phyloP scores from a whole-genome alignment of 352 stramenopile genomes.

The Phytophthora megakarya region DNA sequence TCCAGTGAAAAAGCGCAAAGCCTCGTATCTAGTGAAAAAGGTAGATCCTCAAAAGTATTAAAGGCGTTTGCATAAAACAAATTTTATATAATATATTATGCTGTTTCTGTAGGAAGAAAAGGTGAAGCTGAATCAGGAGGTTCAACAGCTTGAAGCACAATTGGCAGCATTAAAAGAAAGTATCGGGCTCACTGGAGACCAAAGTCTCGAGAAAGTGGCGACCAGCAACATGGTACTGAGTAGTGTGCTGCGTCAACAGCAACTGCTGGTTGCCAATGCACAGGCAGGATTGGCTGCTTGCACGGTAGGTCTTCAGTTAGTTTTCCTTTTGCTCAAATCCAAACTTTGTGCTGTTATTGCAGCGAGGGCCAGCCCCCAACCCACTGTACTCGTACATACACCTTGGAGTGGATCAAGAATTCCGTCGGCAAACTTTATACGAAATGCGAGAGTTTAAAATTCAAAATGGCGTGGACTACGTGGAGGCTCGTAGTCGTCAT shows the following conservation, averaged over 20 bases:
- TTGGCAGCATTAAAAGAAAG: slow-evolving; percentile 19
- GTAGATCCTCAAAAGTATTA: slow-evolving; percentile 3
- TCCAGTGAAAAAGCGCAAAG: slow-evolving; percentile 25
- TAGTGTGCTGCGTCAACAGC: slow-evolving; percentile 24
- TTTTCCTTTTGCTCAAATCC: too few relatives aligned
- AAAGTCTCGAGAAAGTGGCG: slow-evolving; percentile 21
- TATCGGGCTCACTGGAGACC: slow-evolving; percentile 16
- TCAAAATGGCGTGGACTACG: slow-evolving; percentile 38
- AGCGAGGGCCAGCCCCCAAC: slow-evolving; percentile 17
- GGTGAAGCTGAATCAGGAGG: slow-evolving; percentile 6
- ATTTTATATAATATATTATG: too few relatives aligned
- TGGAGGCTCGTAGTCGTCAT: slow-evolving; percentile 27
- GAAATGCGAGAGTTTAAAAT: slow-evolving; percentile 39
- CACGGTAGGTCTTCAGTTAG: slow-evolving; percentile 4
- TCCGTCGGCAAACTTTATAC: slow-evolving; percentile 34
- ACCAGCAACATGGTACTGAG: slow-evolving; percentile 18
- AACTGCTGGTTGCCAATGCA: slow-evolving; percentile 15
- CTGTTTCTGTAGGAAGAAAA: slow-evolving; percentile 27
- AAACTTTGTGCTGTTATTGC: too few relatives aligned
- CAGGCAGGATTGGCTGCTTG: slow-evolving; percentile 15
- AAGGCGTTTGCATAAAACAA: too few relatives aligned
- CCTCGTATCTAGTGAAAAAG: slow-evolving; percentile 24
- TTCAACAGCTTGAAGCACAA: slow-evolving; percentile 16
- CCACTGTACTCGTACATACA: slow-evolving; percentile 29
- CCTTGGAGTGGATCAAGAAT: slow-evolving; percentile 24